Evolutionary conservation across 2,329 filamentous ascomycete species (phyloP).

Genomic region (Botrytis hyacinthi): DNA sequence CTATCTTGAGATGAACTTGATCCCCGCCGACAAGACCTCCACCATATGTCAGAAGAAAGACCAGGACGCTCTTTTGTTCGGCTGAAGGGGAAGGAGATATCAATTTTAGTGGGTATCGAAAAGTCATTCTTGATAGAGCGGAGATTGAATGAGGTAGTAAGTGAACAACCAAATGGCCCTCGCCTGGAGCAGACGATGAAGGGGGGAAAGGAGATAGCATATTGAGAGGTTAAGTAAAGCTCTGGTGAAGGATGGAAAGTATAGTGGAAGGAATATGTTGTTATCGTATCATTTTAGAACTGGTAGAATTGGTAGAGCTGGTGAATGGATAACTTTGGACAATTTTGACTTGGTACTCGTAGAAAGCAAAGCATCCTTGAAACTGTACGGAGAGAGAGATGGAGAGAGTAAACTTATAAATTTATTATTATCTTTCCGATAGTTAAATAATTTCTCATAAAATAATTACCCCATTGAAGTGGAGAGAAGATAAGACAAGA

Average conservation of each 20-base stretch:
- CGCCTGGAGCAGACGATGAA: slow-evolving; percentile 70
- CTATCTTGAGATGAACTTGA: slow-evolving; percentile 68
- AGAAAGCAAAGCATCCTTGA: background rate
- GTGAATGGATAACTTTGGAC: background rate
- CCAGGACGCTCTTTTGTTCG: slow-evolving; percentile 66
- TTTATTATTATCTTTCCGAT: background rate
- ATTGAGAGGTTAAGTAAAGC: background rate
- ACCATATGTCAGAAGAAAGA: slow-evolving; percentile 92
- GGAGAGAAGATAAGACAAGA: background rate
- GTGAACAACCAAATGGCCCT: slow-evolving; percentile 73
- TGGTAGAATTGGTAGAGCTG: background rate
- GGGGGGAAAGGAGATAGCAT: slow-evolving; percentile 48
- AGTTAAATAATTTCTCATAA: background rate
- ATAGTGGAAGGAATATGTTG: background rate
- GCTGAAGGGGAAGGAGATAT: slow-evolving; percentile 73
- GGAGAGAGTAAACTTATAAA: background rate
- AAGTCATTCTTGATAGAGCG: slow-evolving; percentile 71
- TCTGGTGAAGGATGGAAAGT: background rate
- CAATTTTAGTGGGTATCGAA: slow-evolving; percentile 93
- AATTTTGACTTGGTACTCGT: background rate
- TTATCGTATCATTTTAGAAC: slow-evolving; percentile 5
- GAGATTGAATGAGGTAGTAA: slow-evolving; percentile 70
- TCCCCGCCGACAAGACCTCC: slow-evolving; percentile 91
- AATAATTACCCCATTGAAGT: background rate
- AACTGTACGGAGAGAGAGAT: background rate